Percentiles rank a stretch among this genome's conserved stretches.
These are phyloP conservation scores for Exophiala sideris DNA, from an alignment of 2,329 filamentous ascomycete species.

Conservation along the genomic window DNA sequence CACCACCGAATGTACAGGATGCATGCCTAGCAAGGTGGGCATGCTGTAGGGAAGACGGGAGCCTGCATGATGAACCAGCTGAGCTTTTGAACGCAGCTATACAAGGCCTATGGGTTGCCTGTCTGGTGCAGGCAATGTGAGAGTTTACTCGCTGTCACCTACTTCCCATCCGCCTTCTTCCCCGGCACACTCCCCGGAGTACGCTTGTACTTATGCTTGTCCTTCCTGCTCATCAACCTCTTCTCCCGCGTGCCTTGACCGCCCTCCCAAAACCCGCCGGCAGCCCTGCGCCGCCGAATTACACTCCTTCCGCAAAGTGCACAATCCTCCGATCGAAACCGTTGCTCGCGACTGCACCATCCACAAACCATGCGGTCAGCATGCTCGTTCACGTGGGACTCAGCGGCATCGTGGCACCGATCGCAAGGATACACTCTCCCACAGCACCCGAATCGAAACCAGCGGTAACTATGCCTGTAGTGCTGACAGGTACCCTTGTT, in stretches of 20 bases:
- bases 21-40: too few species aligned
- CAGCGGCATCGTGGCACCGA: slow-evolving; percentile 69
- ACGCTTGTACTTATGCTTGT: slow-evolving; percentile 26
- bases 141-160: background rate
- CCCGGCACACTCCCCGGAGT: background rate
- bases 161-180: slow-evolving; percentile 2
- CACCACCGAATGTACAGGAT: too few species aligned
- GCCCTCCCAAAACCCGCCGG: slow-evolving; percentile 77
- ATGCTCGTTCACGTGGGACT: slow-evolving; percentile 74
- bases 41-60: too few species aligned
- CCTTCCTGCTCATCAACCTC: slow-evolving; percentile 66
- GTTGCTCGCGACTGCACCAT: slow-evolving; percentile 76
- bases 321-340: slow-evolving; percentile 73
- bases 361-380: slow-evolving; percentile 79
- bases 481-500: slow-evolving; percentile 52
- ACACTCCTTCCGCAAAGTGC: slow-evolving; percentile 68
- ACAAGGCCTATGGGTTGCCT: too few species aligned
- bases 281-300: slow-evolving; percentile 56
- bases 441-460: slow-evolving; percentile 60
- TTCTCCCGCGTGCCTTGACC: slow-evolving; percentile 76
- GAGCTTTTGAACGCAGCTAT: too few species aligned
- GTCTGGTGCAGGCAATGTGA: background rate
- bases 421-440: slow-evolving; percentile 57
- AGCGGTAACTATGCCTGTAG: slow-evolving; percentile 54
- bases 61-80: too few species aligned